A percentile compares a stretch with the other conserved stretches of the same genome.
These are phyloP conservation scores for Coelastrella sp. DNA, from an alignment of 139 green algal genomes.

Conservation along the genomic window DNA sequence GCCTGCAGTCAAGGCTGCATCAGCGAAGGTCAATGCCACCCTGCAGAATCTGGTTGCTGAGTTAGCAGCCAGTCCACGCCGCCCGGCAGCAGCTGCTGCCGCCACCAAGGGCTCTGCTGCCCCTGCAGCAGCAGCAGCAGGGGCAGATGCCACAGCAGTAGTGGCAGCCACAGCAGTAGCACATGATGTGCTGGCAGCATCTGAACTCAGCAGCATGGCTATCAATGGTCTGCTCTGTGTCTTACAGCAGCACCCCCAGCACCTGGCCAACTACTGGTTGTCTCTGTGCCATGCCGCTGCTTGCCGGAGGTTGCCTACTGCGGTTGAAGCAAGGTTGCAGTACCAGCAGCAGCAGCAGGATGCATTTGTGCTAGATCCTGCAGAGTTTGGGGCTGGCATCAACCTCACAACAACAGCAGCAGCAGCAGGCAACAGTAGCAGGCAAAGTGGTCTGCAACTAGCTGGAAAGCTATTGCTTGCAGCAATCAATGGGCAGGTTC, in stretches of 20 bases:
- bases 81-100: background rate
- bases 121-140: too few species aligned
- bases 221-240: background rate
- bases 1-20: constrained; percentile 6
- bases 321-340: background rate
- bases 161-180: background rate
- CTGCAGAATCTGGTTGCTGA: background rate
- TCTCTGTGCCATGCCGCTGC: background rate
- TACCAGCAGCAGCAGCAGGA: constrained; percentile 41
- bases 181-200: background rate
- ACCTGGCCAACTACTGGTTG: background rate
- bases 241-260: background rate
- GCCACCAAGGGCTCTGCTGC: background rate
- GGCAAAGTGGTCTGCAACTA: background rate
- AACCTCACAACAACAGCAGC: background rate
- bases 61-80: background rate
- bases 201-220: background rate
- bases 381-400: background rate
- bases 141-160: background rate
- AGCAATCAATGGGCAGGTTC: background rate
- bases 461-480: constrained; percentile 19
- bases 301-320: background rate
- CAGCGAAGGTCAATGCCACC: background rate
- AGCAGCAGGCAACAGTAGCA: background rate
- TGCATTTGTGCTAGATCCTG: background rate